These are phyloP conservation scores for Panaeolus cyanescens DNA, from an alignment of 768 basidiomycete genomes.

Conservation along the genomic window DNA sequence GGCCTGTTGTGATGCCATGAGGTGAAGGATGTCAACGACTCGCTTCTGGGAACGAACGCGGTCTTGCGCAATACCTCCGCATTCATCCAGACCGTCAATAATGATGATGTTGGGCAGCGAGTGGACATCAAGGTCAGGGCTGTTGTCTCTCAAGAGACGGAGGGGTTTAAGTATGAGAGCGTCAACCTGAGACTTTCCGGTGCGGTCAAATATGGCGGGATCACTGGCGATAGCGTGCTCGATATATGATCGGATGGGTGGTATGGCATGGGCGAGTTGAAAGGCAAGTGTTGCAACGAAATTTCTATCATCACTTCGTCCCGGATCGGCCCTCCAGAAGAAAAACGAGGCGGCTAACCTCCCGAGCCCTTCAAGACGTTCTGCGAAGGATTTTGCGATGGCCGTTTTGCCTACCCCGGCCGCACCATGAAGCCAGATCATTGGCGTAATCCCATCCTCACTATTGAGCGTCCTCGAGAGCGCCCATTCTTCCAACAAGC, in stretches of 20 bases:
- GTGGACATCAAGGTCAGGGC: not conserved
- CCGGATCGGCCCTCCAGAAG: slow-evolving; percentile 2
- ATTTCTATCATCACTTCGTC: not conserved
- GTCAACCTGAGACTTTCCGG: not conserved
- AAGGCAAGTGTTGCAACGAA: not conserved
- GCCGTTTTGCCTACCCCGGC: not conserved
- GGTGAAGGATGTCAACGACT: not conserved
- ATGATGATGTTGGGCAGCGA: not conserved
- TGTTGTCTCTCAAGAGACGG: not conserved
- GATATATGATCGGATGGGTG: not conserved
- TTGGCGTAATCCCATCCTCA: no score
- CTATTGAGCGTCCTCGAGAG: not conserved
- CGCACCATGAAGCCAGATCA: slow-evolving; percentile 6
- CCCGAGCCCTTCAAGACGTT: not conserved
- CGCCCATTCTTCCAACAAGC: not conserved
- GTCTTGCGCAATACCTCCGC: not conserved
- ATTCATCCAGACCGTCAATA: not conserved
- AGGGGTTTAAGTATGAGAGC: not conserved
- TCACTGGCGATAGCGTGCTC: not conserved
- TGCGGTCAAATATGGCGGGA: not conserved
- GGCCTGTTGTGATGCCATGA: not conserved
- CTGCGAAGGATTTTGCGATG: not conserved
- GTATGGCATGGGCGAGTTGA: not conserved
- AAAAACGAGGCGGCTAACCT: not conserved
- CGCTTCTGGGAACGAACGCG: not conserved